phyloP scores from a whole-genome alignment of 1,139 yeast genomes.

The Yamadazyma aaseri region DNA sequence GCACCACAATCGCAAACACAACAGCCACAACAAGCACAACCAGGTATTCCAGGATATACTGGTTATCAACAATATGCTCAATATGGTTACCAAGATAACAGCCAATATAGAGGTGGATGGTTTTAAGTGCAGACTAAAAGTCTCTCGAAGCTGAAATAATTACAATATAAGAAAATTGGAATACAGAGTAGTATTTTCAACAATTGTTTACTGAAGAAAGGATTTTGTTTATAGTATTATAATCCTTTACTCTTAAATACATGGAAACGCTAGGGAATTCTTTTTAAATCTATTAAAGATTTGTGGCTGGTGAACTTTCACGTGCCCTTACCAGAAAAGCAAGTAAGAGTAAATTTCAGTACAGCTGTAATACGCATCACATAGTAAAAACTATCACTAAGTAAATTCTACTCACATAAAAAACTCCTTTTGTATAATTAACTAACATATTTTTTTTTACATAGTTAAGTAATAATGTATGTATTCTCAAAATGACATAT shows the following conservation, averaged over 20 bases:
- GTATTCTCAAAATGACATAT: constrained; percentile 6
- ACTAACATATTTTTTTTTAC: constrained; percentile 3
- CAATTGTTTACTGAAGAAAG: background rate
- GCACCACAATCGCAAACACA: constrained; percentile 15
- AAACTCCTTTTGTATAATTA: constrained; percentile 6
- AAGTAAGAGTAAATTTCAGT: constrained; percentile 8
- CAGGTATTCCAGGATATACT: constrained; percentile 41
- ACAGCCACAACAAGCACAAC: constrained; percentile 24
- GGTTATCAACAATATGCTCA: constrained; percentile 53
- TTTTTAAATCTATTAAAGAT: too few relatives aligned
- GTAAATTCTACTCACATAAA: constrained; percentile 6
- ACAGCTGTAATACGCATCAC: constrained; percentile 14
- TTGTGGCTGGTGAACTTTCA: too few relatives aligned
- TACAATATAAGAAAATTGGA: background rate
- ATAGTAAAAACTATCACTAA: constrained; percentile 16
- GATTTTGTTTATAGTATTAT: constrained; percentile 1
- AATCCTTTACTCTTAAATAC: background rate
- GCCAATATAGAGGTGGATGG: constrained; percentile 40
- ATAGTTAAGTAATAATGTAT: constrained; percentile 9
- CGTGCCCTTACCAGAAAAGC: constrained; percentile 1
- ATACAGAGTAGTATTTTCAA: background rate
- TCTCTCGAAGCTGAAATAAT: too few relatives aligned
- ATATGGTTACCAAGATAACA: constrained; percentile 47
- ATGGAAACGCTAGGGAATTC: background rate
- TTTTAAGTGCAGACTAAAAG: constrained; percentile 17